These are phyloP conservation scores for Trametes cubensis DNA, from an alignment of 768 basidiomycete species.

Conservation along the genomic window DNA sequence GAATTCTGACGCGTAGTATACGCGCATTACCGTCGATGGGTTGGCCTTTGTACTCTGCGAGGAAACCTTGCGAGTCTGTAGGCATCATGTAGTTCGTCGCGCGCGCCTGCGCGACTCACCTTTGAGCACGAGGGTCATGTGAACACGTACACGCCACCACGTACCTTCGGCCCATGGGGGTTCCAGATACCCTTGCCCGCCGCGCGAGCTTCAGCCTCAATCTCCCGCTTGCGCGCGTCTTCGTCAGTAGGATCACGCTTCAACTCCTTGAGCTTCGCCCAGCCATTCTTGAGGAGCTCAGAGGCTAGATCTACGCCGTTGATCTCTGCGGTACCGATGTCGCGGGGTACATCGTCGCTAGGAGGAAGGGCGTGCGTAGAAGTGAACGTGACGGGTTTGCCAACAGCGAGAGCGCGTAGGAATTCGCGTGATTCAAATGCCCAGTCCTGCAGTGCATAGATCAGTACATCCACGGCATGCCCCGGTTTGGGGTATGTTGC, in stretches of 20 bases:
- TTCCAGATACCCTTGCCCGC: constrained; percentile 88
- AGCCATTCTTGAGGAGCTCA: constrained; percentile 86
- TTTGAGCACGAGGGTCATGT: not conserved
- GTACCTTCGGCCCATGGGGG: constrained; percentile 72
- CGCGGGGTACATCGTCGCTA: constrained; percentile 75
- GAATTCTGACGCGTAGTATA: not conserved
- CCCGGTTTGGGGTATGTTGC: constrained; percentile 15
- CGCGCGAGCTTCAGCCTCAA: constrained; percentile 75
- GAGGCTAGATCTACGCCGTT: constrained; percentile 70
- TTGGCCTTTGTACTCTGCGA: constrained; percentile 91
- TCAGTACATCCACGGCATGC: not conserved
- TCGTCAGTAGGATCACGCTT: constrained; percentile 85
- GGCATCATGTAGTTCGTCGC: constrained; percentile 87
- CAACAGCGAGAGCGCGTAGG: constrained; percentile 80
- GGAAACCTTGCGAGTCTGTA: constrained; percentile 82
- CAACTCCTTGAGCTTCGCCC: constrained; percentile 88
- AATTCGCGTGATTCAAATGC: constrained; percentile 94
- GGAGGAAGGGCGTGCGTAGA: constrained; percentile 79
- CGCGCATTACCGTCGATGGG: constrained; percentile 70
- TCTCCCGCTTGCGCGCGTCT: constrained; percentile 67
- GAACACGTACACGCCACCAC: not conserved
- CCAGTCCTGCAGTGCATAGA: constrained; percentile 59
- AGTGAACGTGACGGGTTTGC: constrained; percentile 86
- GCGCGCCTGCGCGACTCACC: constrained; percentile 52
- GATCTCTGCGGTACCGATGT: constrained; percentile 77